Percentiles rank a stretch among this genome's conserved stretches.
These are phyloP conservation scores for Boletus speciosus DNA, from an alignment of 768 basidiomycete species.

Conservation along the genomic window DNA sequence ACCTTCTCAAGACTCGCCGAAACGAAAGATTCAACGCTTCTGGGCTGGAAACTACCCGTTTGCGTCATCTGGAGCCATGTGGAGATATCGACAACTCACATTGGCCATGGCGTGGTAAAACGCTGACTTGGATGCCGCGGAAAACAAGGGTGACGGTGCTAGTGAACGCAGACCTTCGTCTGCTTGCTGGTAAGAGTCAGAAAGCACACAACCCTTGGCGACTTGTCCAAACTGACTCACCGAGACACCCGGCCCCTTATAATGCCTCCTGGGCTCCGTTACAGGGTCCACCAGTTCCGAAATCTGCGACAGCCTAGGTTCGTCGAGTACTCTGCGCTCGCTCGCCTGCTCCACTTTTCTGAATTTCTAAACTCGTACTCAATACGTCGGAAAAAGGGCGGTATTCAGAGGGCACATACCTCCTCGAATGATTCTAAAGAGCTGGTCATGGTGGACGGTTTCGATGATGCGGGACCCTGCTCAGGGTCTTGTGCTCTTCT, in stretches of 20 bases:
- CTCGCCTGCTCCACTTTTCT: conserved; percentile 55
- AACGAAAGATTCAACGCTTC: conserved; percentile 42
- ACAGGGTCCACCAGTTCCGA: conserved; percentile 20
- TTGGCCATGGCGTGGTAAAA: conserved; percentile 46
- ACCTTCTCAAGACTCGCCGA: conserved; percentile 36
- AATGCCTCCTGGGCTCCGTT: conserved; percentile 27
- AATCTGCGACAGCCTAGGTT: conserved; percentile 14
- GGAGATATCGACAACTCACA: conserved; percentile 27
- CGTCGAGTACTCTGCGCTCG: conserved; percentile 45
- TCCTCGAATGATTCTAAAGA: conserved; percentile 30
- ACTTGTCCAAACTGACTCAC: conserved; percentile 61
- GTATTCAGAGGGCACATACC: conserved; percentile 12
- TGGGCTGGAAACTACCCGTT: conserved; percentile 34
- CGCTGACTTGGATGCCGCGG: conserved; percentile 43
- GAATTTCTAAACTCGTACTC: conserved; percentile 44
- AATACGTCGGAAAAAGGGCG: not conserved
- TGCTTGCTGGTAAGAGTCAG: conserved; percentile 16
- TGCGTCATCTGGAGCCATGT: conserved; percentile 7
- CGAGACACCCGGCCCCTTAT: conserved; percentile 50
- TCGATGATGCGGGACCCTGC: not conserved
- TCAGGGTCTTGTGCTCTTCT: not conserved
- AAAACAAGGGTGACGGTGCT: conserved; percentile 34
- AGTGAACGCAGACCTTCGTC: conserved; percentile 20
- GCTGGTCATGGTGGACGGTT: conserved; percentile 14
- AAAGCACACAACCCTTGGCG: not conserved